These are phyloP conservation scores for Astrothelium macrocarpum DNA, from an alignment of 495 filamentous ascomycete species.

Conservation along the genomic window DNA sequence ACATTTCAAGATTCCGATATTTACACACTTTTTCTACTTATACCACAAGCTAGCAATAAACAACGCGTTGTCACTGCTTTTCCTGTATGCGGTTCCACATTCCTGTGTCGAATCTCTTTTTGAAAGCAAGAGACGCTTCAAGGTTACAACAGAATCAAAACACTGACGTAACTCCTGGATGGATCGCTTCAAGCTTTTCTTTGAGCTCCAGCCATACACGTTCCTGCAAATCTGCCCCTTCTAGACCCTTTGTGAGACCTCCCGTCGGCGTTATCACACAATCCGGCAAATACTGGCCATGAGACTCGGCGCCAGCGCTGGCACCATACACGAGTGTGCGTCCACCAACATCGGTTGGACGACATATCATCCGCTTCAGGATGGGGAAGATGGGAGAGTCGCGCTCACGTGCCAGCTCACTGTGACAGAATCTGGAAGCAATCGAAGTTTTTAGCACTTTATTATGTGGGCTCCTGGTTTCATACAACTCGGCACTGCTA, in stretches of 20 bases:
- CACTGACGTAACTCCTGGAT: conserved; percentile 20
- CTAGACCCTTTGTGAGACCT: conserved; percentile 20
- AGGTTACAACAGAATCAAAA: background rate
- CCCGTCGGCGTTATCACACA: conserved; percentile 19
- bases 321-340: conserved; percentile 35
- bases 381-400: conserved; percentile 3
- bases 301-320: conserved; percentile 28
- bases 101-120: background rate
- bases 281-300: conserved; percentile 30
- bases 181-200: conserved; percentile 23
- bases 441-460: background rate
- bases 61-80: background rate
- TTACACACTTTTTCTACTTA: too few species aligned
- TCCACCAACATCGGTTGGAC: conserved; percentile 35
- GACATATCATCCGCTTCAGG: conserved; percentile 17
- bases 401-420: conserved; percentile 26
- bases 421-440: conserved; percentile 33
- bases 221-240: conserved; percentile 21
- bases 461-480: background rate
- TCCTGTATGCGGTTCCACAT: background rate
- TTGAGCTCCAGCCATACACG: conserved; percentile 26
- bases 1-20: too few species aligned
- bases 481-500: background rate
- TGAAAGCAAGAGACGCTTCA: too few species aligned
- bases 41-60: too few species aligned